Percentiles rank a stretch among this genome's conserved stretches.
These are phyloP conservation scores for Fusarium tanahbumbuense DNA, from an alignment of 2,329 filamentous ascomycete genomes.

Conservation along the genomic window DNA sequence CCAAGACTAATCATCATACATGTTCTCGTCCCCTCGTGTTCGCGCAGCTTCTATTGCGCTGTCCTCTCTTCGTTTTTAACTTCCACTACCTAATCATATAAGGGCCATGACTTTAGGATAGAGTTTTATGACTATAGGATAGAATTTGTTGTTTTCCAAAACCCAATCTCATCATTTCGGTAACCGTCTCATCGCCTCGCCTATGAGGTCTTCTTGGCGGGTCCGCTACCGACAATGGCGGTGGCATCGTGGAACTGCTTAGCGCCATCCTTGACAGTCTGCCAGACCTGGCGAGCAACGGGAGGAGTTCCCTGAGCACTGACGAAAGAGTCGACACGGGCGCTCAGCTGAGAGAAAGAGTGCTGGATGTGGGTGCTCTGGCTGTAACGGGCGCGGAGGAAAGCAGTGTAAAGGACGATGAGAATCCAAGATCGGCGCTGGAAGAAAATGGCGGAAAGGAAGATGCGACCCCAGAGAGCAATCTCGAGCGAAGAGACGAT, in stretches of 20 bases:
- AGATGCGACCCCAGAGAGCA: constrained; percentile 82
- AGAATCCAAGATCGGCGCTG: constrained; percentile 92
- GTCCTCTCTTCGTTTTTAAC: neutral
- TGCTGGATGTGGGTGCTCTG: constrained; percentile 95
- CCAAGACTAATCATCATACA: neutral
- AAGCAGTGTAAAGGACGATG: constrained; percentile 85
- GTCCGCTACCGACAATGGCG: constrained; percentile 73
- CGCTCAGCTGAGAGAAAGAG: constrained; percentile 77
- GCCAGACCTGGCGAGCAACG: constrained; percentile 82
- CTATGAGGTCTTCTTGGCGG: constrained; percentile 61
- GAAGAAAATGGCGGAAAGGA: constrained; percentile 86
- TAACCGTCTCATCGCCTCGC: constrained; percentile 2
- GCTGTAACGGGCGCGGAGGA: constrained; percentile 88
- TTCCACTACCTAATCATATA: neutral
- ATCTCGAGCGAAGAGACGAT: constrained; percentile 92
- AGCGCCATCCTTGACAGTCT: constrained; percentile 76
- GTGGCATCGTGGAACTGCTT: constrained; percentile 83
- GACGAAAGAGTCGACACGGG: constrained; percentile 82
- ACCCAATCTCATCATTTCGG: neutral
- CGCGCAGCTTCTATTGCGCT: constrained; percentile 5
- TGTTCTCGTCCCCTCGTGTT: neutral
- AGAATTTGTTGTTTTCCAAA: constrained; percentile 4
- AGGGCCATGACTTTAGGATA: neutral
- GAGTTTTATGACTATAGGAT: constrained; percentile 1
- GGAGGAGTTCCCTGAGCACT: constrained; percentile 90